These are phyloP conservation scores for Cardamine resedifolia DNA, from an alignment of 345 rosid genomes.

Conservation along the genomic window DNA sequence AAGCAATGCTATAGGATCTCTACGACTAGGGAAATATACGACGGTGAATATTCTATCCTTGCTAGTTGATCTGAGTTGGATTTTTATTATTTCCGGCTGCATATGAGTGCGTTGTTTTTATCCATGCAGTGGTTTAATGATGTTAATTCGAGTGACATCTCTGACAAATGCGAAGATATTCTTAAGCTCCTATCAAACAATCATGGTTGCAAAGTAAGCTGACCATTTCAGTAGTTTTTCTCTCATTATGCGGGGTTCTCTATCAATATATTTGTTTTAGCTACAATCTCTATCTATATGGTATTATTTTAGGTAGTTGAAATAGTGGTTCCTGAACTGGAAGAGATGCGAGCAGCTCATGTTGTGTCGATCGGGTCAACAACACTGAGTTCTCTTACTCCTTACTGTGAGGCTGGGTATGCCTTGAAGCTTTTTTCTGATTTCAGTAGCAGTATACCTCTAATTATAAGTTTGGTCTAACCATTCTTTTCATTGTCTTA, in stretches of 20 bases:
- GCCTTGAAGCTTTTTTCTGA: slow-evolving; percentile 25
- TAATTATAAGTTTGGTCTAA: slow-evolving; percentile 2
- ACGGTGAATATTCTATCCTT: slow-evolving; percentile 44
- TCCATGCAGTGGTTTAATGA: slow-evolving; percentile 89
- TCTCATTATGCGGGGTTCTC: neutral
- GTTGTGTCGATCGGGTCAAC: slow-evolving; percentile 73
- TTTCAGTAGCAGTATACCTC: neutral
- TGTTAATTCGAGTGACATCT: slow-evolving; percentile 70
- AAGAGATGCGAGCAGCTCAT: slow-evolving; percentile 81
- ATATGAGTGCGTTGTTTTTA: slow-evolving; percentile 1
- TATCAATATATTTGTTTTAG: neutral
- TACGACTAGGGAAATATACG: slow-evolving; percentile 78
- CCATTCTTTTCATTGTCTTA: slow-evolving; percentile 15
- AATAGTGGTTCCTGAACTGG: slow-evolving; percentile 80
- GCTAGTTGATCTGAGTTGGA: slow-evolving; percentile 19
- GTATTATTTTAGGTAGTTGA: slow-evolving; percentile 56
- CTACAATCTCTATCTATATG: slow-evolving; percentile 4
- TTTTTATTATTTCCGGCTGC: slow-evolving; percentile 2
- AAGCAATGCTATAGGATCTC: slow-evolving; percentile 48
- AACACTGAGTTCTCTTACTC: slow-evolving; percentile 42
- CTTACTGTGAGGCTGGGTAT: slow-evolving; percentile 74
- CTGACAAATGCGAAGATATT: slow-evolving; percentile 71
- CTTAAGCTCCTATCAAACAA: slow-evolving; percentile 56
- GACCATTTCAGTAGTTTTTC: slow-evolving; percentile 9
- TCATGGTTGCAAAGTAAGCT: slow-evolving; percentile 75